These are phyloP conservation scores for Pseudogymnoascus sp. DNA, from an alignment of 2,329 filamentous ascomycete species.

Conservation along the genomic window DNA sequence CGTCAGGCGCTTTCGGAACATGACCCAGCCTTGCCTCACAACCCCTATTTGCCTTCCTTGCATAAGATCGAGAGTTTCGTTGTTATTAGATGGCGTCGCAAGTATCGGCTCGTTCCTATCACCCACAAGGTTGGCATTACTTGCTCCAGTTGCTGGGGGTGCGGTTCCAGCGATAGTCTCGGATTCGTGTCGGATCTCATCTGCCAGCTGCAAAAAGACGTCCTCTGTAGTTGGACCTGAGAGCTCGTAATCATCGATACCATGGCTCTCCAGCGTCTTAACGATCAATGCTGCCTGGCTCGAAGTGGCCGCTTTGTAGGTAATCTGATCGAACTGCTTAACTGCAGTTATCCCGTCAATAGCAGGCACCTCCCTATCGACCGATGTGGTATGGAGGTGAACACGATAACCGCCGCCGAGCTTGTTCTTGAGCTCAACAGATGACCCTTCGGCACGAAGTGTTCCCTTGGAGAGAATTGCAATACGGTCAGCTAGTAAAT, in stretches of 20 bases:
- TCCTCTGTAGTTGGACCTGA: slow-evolving; percentile 88
- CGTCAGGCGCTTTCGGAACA: slow-evolving; percentile 71
- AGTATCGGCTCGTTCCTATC: slow-evolving; percentile 9
- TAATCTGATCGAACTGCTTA: slow-evolving; percentile 61
- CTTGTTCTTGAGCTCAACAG: slow-evolving; percentile 75
- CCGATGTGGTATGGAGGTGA: slow-evolving; percentile 57
- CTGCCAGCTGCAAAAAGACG: slow-evolving; percentile 79
- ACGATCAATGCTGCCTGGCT: slow-evolving; percentile 65
- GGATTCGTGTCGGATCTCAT: slow-evolving; percentile 60
- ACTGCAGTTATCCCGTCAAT: slow-evolving; percentile 52
- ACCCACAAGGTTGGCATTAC: slow-evolving; percentile 7
- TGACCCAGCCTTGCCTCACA: slow-evolving; percentile 60
- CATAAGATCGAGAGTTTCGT: slow-evolving; percentile 46
- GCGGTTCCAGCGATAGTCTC: slow-evolving; percentile 14
- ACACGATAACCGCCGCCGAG: slow-evolving; percentile 81
- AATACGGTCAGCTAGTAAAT: slow-evolving; percentile 82
- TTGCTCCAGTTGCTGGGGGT: slow-evolving; percentile 15
- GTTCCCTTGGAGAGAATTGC: slow-evolving; percentile 79
- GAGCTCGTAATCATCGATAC: slow-evolving; percentile 73
- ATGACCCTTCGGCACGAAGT: slow-evolving; percentile 74
- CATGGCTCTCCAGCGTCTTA: slow-evolving; percentile 55
- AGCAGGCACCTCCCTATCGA: slow-evolving; percentile 36
- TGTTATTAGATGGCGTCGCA: not conserved
- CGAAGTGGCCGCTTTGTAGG: slow-evolving; percentile 66
- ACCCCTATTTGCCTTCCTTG: slow-evolving; percentile 66